Evolutionary conservation across 2,329 filamentous ascomycete genomes (phyloP).

Genomic region (Leptographium lundbergii): DNA sequence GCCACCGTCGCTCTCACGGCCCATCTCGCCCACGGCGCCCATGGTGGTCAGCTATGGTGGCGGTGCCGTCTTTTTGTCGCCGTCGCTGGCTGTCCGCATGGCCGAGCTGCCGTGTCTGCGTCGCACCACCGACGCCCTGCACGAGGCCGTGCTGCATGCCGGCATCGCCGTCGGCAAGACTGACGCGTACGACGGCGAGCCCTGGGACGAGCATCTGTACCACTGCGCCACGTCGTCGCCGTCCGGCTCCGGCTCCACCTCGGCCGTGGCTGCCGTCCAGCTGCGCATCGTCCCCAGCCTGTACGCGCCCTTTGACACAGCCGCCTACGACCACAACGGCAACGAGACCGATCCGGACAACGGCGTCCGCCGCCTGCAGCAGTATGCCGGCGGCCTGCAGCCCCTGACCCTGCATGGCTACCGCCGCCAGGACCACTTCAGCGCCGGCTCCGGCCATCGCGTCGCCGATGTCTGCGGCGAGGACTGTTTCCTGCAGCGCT

Average conservation of each 20-base stretch:
- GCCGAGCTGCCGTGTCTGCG: conserved; percentile 25
- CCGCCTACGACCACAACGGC: conserved; percentile 16
- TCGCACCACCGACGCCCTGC: conserved; percentile 2
- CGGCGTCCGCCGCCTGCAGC: conserved; percentile 16
- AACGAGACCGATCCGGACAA: conserved; percentile 9
- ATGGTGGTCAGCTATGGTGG: conserved; percentile 29
- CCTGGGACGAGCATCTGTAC: conserved; percentile 30
- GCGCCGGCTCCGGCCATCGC: conserved; percentile 27
- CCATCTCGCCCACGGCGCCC: neutral
- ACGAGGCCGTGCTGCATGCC: neutral
- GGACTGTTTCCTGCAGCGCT: conserved; percentile 33
- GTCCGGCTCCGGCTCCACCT: neutral
- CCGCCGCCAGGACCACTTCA: conserved; percentile 24
- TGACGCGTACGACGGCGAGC: conserved; percentile 8
- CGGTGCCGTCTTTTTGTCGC: conserved; percentile 29
- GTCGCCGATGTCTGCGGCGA: conserved; percentile 31
- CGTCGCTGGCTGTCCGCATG: conserved; percentile 20
- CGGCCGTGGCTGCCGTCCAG: conserved; percentile 18
- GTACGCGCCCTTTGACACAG: conserved; percentile 24
- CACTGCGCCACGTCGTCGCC: conserved; percentile 21
- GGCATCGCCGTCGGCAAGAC: conserved; percentile 6
- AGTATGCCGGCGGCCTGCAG: conserved; percentile 20
- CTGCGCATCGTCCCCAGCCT: conserved; percentile 31
- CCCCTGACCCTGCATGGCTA: conserved; percentile 29
- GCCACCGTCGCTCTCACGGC: neutral